Evolutionary conservation across 2,329 filamentous ascomycete species (phyloP).

Genomic region (Verruconis gallopava): DNA sequence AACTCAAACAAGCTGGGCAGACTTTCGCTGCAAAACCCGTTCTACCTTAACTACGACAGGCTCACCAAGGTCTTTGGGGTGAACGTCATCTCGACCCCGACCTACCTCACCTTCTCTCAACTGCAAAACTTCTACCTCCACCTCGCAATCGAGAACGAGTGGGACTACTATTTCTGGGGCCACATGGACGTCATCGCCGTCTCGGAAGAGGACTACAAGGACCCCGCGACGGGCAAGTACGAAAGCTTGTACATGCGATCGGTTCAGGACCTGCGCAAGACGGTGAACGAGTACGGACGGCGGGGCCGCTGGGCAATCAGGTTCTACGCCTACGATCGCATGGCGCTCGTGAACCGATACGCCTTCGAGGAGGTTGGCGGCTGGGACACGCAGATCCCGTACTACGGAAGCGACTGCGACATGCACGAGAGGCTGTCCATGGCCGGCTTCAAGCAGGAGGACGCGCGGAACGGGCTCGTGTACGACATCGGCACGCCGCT

Average conservation of each 20-base stretch:
- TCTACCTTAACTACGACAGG: conserved; percentile 41
- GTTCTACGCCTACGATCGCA: conserved; percentile 47
- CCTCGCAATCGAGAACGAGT: conserved; percentile 31
- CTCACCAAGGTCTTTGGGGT: conserved; percentile 31
- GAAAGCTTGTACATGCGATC: conserved; percentile 18
- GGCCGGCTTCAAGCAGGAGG: conserved; percentile 3
- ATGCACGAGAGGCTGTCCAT: conserved; percentile 5
- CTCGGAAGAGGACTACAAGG: conserved; percentile 24
- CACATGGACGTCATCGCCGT: conserved; percentile 42
- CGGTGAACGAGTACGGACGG: conserved; percentile 4
- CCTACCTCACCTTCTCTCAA: conserved; percentile 41
- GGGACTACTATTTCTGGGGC: conserved; percentile 41
- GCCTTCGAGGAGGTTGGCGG: conserved; percentile 39
- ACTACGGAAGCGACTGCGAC: conserved; percentile 25
- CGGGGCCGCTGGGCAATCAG: conserved; percentile 32
- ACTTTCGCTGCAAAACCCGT: conserved; percentile 42
- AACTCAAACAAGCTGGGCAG: conserved; percentile 36
- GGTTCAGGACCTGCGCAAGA: conserved; percentile 12
- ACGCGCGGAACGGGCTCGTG: not conserved
- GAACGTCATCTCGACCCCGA: conserved; percentile 37
- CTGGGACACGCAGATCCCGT: conserved; percentile 47
- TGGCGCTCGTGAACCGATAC: conserved; percentile 42
- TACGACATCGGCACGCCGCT: conserved; percentile 5
- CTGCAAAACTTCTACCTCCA: conserved; percentile 42
- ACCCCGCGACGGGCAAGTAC: conserved; percentile 14